Base-by-base conservation (phyloP, 164 flowering plant species). In the Stephania japonica region DNA sequence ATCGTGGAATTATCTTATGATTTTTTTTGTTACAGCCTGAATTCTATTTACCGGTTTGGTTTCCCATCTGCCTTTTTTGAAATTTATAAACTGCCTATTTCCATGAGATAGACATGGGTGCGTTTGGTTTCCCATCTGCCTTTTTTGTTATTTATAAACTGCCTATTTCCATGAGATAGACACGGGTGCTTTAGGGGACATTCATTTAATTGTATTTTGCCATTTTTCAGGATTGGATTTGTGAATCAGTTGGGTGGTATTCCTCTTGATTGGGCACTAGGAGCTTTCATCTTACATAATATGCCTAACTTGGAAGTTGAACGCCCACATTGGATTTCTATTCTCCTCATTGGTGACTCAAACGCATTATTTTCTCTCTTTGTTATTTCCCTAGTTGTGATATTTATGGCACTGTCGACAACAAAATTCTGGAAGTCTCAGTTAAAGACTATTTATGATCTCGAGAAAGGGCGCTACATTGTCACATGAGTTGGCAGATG, bases 181-280 rank as follows among this genome's bases (percentile, higher is more conserved):
- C 62, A 56, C 21, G 19, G 19, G 23, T 16, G 18, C 6, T 16
- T 19, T 6, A 56, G 19, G 18, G 38, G 38, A 4, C 38, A 4
- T 32, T 32, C 38, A 32, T 32, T 32, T 32, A 2, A 32, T 32
- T 32, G 38, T 21, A 18, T 38, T 27, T 65, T 70, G 11, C n/a
- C 75, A 13, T 53, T 71, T 47, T 75, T 65, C 93, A 95, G 99
- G 86, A 81, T 95, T 72, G 77, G 68, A 14, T 89, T 80, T 75
- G 84, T 89, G n/a, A 91, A 87, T 81, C 87, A 90, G 70, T 97
- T 91, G 23, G 79, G 83, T 53, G 78, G 81, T 47, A 85, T 86
- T 53, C 94, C 97, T 26, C 91, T 95, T 50, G 99, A 93, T 81
- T 95, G 99, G 99, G 95, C 98, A 44, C 74, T 93, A 63, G 99